Conservation (phyloP, 371 early-diverging fungal species). For the Batkoa obscura region DNA sequence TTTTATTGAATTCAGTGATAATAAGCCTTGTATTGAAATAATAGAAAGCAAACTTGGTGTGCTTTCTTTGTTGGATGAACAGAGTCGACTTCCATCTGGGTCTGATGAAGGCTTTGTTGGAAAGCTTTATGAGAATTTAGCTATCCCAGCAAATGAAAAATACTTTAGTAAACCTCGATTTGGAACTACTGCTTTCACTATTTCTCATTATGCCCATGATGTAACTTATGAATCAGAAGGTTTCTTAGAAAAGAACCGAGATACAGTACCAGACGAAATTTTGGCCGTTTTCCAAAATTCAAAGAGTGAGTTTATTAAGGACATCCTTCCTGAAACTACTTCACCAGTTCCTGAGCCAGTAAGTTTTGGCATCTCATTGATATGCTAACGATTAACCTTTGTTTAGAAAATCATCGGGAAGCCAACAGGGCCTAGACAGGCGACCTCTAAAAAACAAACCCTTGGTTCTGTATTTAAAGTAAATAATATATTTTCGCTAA, state of each 20-base stretch:
- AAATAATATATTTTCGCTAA: not conserved
- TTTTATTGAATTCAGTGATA: slow-evolving; percentile 92
- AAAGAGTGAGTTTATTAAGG: slow-evolving; percentile 51
- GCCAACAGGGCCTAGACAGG: slow-evolving; percentile 25
- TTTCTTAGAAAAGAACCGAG: slow-evolving; percentile 98
- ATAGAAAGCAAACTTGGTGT: slow-evolving; percentile 92
- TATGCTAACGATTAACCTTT: slow-evolving; percentile 8
- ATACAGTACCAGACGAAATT: slow-evolving; percentile 90
- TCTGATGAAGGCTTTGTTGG: slow-evolving; percentile 61
- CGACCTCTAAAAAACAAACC: slow-evolving; percentile 55
- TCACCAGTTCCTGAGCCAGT: slow-evolving; percentile 21
- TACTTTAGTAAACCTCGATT: slow-evolving; percentile 86
- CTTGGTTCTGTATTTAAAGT: slow-evolving; percentile 66
- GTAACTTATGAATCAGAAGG: slow-evolving; percentile 83
- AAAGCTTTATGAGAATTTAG: slow-evolving; percentile 67
- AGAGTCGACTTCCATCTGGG: slow-evolving; percentile 82
- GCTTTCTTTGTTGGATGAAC: slow-evolving; percentile 90
- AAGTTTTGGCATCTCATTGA: slow-evolving; percentile 9
- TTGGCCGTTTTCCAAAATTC: slow-evolving; percentile 44
- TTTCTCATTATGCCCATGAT: slow-evolving; percentile 81
- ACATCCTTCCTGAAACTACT: too few relatives aligned
- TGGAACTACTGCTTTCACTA: slow-evolving; percentile 53
- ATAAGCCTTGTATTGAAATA: slow-evolving; percentile 97
- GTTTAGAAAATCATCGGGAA: not conserved
- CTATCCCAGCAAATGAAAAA: slow-evolving; percentile 36